phyloP scores from a whole-genome alignment of 257 asterid genomes.

The Petunia secreta region DNA sequence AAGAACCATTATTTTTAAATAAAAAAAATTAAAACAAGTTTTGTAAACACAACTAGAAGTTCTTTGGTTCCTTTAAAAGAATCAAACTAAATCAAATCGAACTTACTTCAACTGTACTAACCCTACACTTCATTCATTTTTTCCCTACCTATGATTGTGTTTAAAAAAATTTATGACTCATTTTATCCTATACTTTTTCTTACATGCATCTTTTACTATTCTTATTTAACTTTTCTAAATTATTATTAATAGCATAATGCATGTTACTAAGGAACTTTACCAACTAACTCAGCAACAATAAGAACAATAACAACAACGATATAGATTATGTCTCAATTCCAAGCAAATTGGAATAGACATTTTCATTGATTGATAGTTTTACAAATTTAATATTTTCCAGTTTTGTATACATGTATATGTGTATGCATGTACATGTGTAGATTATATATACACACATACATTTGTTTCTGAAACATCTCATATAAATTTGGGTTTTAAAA shows the following conservation, averaged over 20 bases:
- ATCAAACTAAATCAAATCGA: too few relatives aligned
- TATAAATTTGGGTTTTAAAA: background rate
- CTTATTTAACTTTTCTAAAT: background rate
- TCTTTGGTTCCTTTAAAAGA: too few relatives aligned
- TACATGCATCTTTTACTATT: background rate
- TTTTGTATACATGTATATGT: background rate
- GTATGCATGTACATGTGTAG: background rate
- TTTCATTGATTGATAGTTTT: constrained; percentile 22
- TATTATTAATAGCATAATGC: background rate
- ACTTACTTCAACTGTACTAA: too few relatives aligned
- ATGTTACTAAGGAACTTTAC: background rate
- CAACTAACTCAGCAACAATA: background rate
- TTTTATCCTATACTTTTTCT: too few relatives aligned
- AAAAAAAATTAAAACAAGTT: too few relatives aligned
- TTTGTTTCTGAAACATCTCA: background rate
- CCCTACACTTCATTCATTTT: too few relatives aligned
- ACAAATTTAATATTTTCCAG: constrained; percentile 4
- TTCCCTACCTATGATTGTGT: too few relatives aligned
- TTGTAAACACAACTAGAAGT: too few relatives aligned
- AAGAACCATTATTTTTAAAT: too few relatives aligned
- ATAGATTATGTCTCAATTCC: background rate
- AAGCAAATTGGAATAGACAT: background rate
- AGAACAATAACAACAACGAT: background rate
- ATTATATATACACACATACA: background rate
- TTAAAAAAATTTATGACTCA: too few relatives aligned